Evolutionary conservation across 2,329 filamentous ascomycete genomes (phyloP).

Genomic region (Ceratocystiopsis sp.): DNA sequence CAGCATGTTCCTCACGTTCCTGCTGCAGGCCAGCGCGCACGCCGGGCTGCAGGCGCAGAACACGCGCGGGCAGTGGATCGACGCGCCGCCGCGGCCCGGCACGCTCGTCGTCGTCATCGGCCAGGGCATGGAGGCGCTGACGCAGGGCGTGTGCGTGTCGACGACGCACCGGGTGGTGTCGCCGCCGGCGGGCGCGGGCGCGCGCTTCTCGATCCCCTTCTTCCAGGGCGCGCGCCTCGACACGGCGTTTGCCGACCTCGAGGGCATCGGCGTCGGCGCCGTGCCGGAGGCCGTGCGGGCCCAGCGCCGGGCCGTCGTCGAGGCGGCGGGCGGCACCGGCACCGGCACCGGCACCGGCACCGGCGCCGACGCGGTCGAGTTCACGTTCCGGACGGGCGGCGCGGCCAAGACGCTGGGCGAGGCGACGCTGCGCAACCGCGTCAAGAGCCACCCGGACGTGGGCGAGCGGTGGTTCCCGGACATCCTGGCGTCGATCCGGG

Average conservation of each 20-base stretch:
- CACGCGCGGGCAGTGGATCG: constrained; percentile 60
- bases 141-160: constrained; percentile 62
- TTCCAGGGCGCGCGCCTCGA: constrained; percentile 76
- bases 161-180: constrained; percentile 76
- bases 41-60: constrained; percentile 72
- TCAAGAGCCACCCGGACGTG: constrained; percentile 79
- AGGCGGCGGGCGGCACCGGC: constrained; percentile 32
- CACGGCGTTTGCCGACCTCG: constrained; percentile 63
- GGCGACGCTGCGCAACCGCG: constrained; percentile 66
- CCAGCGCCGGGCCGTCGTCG: constrained; percentile 37
- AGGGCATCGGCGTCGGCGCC: constrained; percentile 33
- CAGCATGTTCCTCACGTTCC: constrained; percentile 65
- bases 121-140: constrained; percentile 73
- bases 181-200: constrained; percentile 49
- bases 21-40: constrained; percentile 66
- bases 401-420: constrained; percentile 56
- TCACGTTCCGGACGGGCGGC: constrained; percentile 60
- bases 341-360: too few species aligned
- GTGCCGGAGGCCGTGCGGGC: constrained; percentile 44
- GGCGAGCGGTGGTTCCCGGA: constrained; percentile 67
- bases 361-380: constrained; percentile 66
- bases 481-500: constrained; percentile 37
- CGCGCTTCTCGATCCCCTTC: constrained; percentile 69
- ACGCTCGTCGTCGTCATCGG: constrained; percentile 80
- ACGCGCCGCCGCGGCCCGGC: constrained; percentile 56